A percentile compares a stretch with the other conserved stretches of the same genome.
Conservation (phyloP, 192 early-diverging fungal species). For the Umbelopsis vinacea region DNA sequence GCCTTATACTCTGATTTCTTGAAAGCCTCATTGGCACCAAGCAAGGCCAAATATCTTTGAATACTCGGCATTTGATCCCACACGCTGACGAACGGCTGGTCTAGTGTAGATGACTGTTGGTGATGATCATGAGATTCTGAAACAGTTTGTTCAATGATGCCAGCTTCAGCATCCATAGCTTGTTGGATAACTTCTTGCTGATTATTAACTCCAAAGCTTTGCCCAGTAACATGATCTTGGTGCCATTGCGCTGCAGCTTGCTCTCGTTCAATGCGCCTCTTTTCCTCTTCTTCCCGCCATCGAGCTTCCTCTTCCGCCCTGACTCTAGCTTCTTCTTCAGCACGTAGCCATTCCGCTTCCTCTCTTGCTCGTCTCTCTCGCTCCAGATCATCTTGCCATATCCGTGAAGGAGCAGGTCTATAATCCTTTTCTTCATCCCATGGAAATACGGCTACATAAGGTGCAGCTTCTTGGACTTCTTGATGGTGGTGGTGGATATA, state of each 20-base stretch:
- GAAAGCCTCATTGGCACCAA: not conserved
- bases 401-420: conserved; percentile 14
- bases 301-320: not conserved
- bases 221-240: not conserved
- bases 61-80: conserved; percentile 18
- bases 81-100: conserved; percentile 4
- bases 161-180: not conserved
- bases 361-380: not conserved
- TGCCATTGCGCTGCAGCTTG: not conserved
- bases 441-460: conserved; percentile 1
- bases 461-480: conserved; percentile 1
- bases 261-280: not conserved
- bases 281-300: too few species aligned
- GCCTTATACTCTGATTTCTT: conserved; percentile 6
- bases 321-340: not conserved
- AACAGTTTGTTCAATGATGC: conserved; percentile 7
- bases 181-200: conserved; percentile 6
- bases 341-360: not conserved
- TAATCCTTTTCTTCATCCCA: conserved; percentile 9
- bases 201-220: not conserved
- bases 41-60: not conserved
- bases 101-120: not conserved
- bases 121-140: conserved; percentile 2
- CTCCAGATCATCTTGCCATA: conserved; percentile 26
- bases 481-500: conserved; percentile 13